A percentile compares a stretch with the other conserved stretches of the same genome.
Evolutionary conservation across 352 stramenopile genomes (phyloP).

Genomic region (Globisporangium takayamanum): DNA sequence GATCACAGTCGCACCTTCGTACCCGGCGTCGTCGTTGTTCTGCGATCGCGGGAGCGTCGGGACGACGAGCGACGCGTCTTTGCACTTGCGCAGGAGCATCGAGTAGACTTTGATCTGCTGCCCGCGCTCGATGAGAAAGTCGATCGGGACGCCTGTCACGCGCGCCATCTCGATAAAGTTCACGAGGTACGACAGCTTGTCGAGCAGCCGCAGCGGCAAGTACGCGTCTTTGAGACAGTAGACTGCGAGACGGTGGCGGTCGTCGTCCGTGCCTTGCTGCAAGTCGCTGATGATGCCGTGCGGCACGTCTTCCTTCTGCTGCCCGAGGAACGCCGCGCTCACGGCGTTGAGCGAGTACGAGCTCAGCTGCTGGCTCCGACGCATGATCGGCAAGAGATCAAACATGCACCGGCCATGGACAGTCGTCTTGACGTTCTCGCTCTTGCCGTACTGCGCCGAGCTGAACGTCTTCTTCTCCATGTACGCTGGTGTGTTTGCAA

Average conservation of each 20-base stretch:
- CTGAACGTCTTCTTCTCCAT: slow-evolving; percentile 99
- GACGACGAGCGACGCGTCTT: slow-evolving; percentile 92
- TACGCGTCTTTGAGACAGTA: slow-evolving; percentile 99
- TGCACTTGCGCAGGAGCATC: slow-evolving; percentile 98
- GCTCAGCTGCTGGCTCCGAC: slow-evolving; percentile 98
- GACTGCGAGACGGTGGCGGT: slow-evolving; percentile 96
- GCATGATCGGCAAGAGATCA: slow-evolving; percentile 99
- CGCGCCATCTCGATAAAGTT: slow-evolving; percentile 99
- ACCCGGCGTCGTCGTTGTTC: slow-evolving; percentile 82
- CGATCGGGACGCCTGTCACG: slow-evolving; percentile 97
- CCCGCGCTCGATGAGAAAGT: slow-evolving; percentile 96
- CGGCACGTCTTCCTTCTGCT: slow-evolving; percentile 99
- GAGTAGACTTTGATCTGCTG: slow-evolving; percentile 99
- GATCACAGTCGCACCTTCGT: slow-evolving; percentile 99
- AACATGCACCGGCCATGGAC: slow-evolving; percentile 98
- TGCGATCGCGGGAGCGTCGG: slow-evolving; percentile 92
- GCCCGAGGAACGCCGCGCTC: slow-evolving; percentile 94
- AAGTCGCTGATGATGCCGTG: slow-evolving; percentile 97
- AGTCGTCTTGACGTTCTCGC: slow-evolving; percentile 97
- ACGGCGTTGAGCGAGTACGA: slow-evolving; percentile 99
- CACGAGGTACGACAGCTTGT: slow-evolving; percentile 98
- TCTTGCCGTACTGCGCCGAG: slow-evolving; percentile 95
- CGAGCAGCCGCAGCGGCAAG: slow-evolving; percentile 94
- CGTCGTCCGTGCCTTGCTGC: slow-evolving; percentile 94
- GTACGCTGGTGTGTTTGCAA: slow-evolving; percentile 81